Evolutionary conservation across 2,329 filamentous ascomycete genomes (phyloP).

Genomic region (Alternaria alternata): DNA sequence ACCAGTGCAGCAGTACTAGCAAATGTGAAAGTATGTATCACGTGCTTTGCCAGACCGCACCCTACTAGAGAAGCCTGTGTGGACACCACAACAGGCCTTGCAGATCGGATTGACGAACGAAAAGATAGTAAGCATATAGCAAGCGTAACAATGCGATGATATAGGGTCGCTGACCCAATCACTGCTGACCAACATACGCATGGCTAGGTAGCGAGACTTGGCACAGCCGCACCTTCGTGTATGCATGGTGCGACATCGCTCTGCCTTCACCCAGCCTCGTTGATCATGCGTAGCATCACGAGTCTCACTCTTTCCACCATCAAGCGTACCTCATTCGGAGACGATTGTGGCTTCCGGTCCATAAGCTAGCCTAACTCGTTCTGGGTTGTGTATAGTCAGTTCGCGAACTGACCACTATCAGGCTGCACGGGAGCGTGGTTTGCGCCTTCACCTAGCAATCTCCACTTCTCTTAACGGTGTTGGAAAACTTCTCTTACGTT

Average conservation of each 20-base stretch:
- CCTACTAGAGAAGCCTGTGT: too few relatives aligned
- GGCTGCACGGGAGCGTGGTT: background rate
- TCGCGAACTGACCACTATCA: background rate
- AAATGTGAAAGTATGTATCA: too few relatives aligned
- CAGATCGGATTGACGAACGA: fast-evolving
- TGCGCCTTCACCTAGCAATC: background rate
- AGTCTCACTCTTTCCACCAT: background rate
- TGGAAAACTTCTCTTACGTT: background rate
- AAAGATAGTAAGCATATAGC: too few relatives aligned
- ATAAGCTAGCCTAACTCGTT: background rate
- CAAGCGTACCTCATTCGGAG: fast-evolving
- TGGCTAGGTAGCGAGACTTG: background rate
- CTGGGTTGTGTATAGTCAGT: background rate
- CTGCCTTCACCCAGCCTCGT: background rate
- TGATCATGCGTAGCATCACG: background rate
- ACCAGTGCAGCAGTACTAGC: too few relatives aligned
- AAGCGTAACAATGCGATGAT: background rate
- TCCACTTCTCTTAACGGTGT: background rate
- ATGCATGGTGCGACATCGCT: background rate
- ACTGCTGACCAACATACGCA: background rate
- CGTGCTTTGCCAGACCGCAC: too few relatives aligned
- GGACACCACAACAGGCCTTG: too few relatives aligned
- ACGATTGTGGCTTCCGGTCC: fast-evolving
- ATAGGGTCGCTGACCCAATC: background rate
- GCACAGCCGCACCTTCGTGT: background rate